These are phyloP conservation scores for Coniochaeta prunicola DNA, from an alignment of 2,329 filamentous ascomycete species.

Conservation along the genomic window DNA sequence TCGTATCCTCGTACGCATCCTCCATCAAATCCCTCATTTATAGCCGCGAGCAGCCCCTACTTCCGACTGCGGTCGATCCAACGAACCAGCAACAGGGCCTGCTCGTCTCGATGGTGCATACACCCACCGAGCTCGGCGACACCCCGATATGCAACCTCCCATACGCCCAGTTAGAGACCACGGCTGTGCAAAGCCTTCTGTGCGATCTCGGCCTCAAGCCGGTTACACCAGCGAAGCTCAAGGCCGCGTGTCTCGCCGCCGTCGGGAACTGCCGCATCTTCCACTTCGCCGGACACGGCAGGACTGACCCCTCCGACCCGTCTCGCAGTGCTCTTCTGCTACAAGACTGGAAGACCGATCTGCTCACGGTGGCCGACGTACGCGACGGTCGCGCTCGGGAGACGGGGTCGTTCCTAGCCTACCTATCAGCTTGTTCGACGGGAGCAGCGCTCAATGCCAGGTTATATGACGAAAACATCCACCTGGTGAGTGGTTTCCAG, in stretches of 20 bases:
- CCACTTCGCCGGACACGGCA: constrained; percentile 34
- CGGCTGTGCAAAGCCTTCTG: no score
- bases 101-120: constrained; percentile 21
- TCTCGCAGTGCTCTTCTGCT: constrained; percentile 22
- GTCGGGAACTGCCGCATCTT: constrained; percentile 25
- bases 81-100: constrained; percentile 10
- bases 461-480: constrained; percentile 27
- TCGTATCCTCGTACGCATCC: constrained; percentile 6
- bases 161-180: no score
- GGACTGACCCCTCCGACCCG: constrained; percentile 18
- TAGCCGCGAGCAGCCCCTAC: not conserved
- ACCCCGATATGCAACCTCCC: no score
- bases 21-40: constrained; percentile 7
- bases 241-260: constrained; percentile 14
- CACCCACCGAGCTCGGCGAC: no score
- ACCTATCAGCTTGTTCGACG: constrained; percentile 30
- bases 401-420: constrained; percentile 23
- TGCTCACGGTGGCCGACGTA: not conserved
- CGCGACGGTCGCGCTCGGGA: not conserved
- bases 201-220: not conserved
- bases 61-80: not conserved
- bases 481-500: constrained; percentile 28
- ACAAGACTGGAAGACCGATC: constrained; percentile 9
- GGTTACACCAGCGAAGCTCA: not conserved
- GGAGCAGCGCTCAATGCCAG: constrained; percentile 13